Evolutionary conservation across 164 flowering plant species (phyloP), one percentile per base, ranked within the genome.

Genomic region (Buxus sempervirens): DNA sequence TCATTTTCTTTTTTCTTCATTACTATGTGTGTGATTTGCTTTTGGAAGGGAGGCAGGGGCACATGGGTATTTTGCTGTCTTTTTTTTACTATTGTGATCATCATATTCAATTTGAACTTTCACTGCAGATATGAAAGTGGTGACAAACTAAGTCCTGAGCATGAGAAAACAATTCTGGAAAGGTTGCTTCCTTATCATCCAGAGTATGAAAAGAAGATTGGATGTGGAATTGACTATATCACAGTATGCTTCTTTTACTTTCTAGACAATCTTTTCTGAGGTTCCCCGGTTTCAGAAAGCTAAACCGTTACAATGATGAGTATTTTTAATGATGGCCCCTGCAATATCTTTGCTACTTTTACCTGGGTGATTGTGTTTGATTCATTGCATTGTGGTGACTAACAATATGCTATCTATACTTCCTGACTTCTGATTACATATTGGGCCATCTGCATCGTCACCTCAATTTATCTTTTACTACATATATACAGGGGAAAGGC

Each of bases 151-250:
- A 84, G 77, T 65, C 82, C 85, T 12, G 91, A 87, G 71, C 90
- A 95, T 71, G 91, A 95, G 82, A 89, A 68, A 72, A 81, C 80
- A 21, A 84, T 95, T 62, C 62, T 85, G 28, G 93, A 89, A 54
- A 86, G 81, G 73, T 71, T 95, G 80, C 97, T 95, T 85, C 86
- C 92, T 0, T 82, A 84, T 75, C 99, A 95, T 81, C 97, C 99
- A 20, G 88, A 86, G 59, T 74, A 4, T 62, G 89, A 90, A 49
- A 80, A 84, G 80, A 95, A 95, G 79, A 83, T 90, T 41, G 99
- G 97, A n/a, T 78, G 79, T 67, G 99, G 99, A 65, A 76, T 92
- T 54, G 94, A 90, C 70, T 84, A 85, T 72, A 84, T 95, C 68
- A 90, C 83, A 42, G 99, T 95, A 84, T 61, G 72, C 73, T 58